phyloP scores from a whole-genome alignment of 176 grass and related monocot species.

The Oryza meridionalis region DNA sequence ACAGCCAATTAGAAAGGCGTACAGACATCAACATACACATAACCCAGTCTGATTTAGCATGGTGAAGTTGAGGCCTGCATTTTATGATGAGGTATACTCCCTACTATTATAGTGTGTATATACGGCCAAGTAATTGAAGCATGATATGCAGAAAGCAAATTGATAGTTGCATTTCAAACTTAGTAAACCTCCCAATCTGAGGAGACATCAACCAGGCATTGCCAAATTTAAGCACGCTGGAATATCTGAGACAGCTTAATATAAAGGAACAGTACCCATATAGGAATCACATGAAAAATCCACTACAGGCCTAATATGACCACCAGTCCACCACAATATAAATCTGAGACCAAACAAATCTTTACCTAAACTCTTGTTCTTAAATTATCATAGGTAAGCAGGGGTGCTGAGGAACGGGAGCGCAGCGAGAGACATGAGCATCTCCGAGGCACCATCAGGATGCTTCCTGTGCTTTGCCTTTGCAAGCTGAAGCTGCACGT shows the following conservation, averaged over 20 bases:
- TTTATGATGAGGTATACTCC: no score
- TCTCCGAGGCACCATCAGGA: slow-evolving; percentile 50
- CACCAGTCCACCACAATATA: slow-evolving; percentile 15
- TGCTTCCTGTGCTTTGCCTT: slow-evolving; percentile 59
- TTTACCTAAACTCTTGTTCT: slow-evolving; percentile 52
- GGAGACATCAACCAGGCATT: slow-evolving; percentile 11
- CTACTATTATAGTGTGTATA: background rate
- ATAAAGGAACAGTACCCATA: slow-evolving; percentile 6
- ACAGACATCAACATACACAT: background rate
- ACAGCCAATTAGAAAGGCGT: slow-evolving; percentile 1
- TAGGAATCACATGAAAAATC: slow-evolving; percentile 34
- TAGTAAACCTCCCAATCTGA: background rate
- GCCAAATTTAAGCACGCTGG: background rate
- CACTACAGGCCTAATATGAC: background rate
- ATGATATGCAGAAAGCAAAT: background rate
- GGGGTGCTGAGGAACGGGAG: slow-evolving; percentile 73
- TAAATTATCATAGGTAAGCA: slow-evolving; percentile 56
- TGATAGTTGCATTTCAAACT: slow-evolving; percentile 13
- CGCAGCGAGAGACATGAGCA: slow-evolving; percentile 62
- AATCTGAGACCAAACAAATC: slow-evolving; percentile 2
- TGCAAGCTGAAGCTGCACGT: slow-evolving; percentile 83
- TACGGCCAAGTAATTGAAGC: background rate
- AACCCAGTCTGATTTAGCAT: background rate
- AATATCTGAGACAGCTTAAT: slow-evolving; percentile 21
- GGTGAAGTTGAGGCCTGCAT: no score